These are phyloP conservation scores for Ogataea angusta DNA, from an alignment of 805 yeast genomes.

Conservation along the genomic window DNA sequence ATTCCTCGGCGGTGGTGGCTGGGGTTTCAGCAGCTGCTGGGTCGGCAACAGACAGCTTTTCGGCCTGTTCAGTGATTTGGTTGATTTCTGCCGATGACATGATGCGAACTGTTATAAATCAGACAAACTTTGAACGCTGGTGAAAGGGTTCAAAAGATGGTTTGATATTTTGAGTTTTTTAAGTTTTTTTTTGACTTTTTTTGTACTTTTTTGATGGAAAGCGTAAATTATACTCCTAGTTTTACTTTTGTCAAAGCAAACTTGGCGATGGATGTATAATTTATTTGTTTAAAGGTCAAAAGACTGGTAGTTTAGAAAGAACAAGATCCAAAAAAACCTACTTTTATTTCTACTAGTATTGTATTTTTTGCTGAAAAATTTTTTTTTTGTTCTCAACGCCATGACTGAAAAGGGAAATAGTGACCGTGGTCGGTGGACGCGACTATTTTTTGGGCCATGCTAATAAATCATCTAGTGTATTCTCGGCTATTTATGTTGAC, in stretches of 20 bases:
- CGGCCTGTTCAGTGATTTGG: constrained; percentile 34
- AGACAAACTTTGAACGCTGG: constrained; percentile 13
- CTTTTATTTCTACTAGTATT: constrained; percentile 6
- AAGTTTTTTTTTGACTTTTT: constrained; percentile 18
- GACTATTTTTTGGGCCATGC: not conserved
- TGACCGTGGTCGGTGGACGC: constrained; percentile 6
- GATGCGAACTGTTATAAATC: constrained; percentile 6
- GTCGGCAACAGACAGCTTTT: constrained; percentile 33
- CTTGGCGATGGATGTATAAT: constrained; percentile 16
- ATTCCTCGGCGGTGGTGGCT: constrained; percentile 33
- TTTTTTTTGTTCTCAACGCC: constrained; percentile 9
- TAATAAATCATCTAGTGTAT: not conserved
- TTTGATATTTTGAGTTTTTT: constrained; percentile 21
- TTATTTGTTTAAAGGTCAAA: constrained; percentile 11
- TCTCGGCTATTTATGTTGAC: constrained; percentile 10
- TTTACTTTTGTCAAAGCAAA: constrained; percentile 11
- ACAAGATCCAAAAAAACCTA: constrained; percentile 13
- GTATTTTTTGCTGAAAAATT: constrained; percentile 10
- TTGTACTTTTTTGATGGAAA: constrained; percentile 17
- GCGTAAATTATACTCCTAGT: constrained; percentile 17
- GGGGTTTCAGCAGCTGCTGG: constrained; percentile 30
- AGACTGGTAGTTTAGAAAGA: constrained; percentile 12
- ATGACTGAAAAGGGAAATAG: constrained; percentile 9
- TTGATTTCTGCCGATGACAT: constrained; percentile 36
- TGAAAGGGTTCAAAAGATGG: constrained; percentile 5